phyloP scores from a whole-genome alignment of 2,329 filamentous ascomycete genomes.

The Orbilia oligospora region DNA sequence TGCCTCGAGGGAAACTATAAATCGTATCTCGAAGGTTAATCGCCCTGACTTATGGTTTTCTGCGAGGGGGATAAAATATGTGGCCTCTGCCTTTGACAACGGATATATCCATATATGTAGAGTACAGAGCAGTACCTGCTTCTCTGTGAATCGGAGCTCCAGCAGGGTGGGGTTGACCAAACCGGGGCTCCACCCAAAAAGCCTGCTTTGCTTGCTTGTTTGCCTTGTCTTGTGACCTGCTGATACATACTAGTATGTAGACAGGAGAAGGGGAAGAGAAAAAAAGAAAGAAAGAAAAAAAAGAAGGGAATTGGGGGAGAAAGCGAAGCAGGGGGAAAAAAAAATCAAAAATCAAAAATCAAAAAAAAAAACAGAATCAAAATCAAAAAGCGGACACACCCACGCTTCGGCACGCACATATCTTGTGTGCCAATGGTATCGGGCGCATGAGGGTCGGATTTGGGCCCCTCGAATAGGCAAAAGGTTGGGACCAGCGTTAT shows the following conservation, averaged over 20 bases:
- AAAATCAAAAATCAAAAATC: too few species aligned
- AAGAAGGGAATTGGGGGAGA: too few species aligned
- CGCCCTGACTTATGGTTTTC: not conserved
- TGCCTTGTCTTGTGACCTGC: slow-evolving; percentile 42
- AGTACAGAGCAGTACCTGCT: slow-evolving; percentile 34
- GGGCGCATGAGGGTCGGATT: slow-evolving; percentile 23
- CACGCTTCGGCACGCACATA: not conserved
- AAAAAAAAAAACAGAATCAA: too few species aligned
- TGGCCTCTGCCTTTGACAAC: not conserved
- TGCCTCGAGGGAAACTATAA: not conserved
- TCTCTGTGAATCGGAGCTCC: slow-evolving; percentile 27
- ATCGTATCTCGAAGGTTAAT: slow-evolving; percentile 22
- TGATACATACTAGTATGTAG: too few species aligned
- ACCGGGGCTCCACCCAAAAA: slow-evolving; percentile 30
- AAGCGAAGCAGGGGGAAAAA: too few species aligned
- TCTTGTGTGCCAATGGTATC: slow-evolving; percentile 12
- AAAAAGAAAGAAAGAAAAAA: slow-evolving; percentile 21
- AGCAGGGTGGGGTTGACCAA: slow-evolving; percentile 45
- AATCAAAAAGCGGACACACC: slow-evolving; percentile 5
- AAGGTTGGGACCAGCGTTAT: slow-evolving; percentile 27
- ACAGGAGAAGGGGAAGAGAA: too few species aligned
- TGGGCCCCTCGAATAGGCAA: slow-evolving; percentile 24
- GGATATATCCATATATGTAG: too few species aligned
- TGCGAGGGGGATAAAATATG: too few species aligned
- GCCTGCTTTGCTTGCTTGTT: slow-evolving; percentile 22